These are phyloP conservation scores for Sparassis latifolia DNA, from an alignment of 1,284 basidiomycete species.

Conservation along the genomic window DNA sequence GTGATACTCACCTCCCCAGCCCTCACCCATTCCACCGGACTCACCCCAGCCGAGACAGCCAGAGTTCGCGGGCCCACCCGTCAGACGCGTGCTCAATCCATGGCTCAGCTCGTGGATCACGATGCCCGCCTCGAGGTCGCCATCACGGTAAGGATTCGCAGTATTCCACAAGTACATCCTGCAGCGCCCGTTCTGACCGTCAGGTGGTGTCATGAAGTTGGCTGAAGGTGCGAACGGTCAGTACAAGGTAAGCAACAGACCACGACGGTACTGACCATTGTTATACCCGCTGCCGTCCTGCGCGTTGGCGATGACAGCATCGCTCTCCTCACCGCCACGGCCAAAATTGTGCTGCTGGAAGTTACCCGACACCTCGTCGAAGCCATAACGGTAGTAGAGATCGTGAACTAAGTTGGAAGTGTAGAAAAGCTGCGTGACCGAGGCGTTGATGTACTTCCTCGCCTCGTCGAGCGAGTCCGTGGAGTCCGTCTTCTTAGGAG, in stretches of 20 bases:
- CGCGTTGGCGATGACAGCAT: conserved; percentile 91
- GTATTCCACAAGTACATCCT: conserved; percentile 98
- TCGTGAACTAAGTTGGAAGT: conserved; percentile 83
- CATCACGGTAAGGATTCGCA: conserved; percentile 84
- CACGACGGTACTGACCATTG: conserved; percentile 40
- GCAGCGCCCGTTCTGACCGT: conserved; percentile 78
- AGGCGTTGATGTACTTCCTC: conserved; percentile 78
- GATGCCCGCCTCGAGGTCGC: conserved; percentile 91
- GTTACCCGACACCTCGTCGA: conserved; percentile 89
- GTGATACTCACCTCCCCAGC: conserved; percentile 64
- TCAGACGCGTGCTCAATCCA: conserved; percentile 88
- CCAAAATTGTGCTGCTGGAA: conserved; percentile 98
- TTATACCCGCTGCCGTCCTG: conserved; percentile 93
- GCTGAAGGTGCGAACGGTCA: conserved; percentile 18
- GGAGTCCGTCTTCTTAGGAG: conserved; percentile 44
- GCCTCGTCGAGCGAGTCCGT: conserved; percentile 56
- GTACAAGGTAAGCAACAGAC: neutral
- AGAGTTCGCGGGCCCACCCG: conserved; percentile 90
- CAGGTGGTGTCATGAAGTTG: conserved; percentile 80
- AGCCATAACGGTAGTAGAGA: conserved; percentile 72
- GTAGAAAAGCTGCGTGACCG: conserved; percentile 90
- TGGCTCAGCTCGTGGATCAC: conserved; percentile 89
- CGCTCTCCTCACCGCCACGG: conserved; percentile 79
- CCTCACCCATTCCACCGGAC: conserved; percentile 95
- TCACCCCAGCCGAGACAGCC: conserved; percentile 95